Conservation (phyloP, 2,329 filamentous ascomycete genomes). For the Periconia digitata region DNA sequence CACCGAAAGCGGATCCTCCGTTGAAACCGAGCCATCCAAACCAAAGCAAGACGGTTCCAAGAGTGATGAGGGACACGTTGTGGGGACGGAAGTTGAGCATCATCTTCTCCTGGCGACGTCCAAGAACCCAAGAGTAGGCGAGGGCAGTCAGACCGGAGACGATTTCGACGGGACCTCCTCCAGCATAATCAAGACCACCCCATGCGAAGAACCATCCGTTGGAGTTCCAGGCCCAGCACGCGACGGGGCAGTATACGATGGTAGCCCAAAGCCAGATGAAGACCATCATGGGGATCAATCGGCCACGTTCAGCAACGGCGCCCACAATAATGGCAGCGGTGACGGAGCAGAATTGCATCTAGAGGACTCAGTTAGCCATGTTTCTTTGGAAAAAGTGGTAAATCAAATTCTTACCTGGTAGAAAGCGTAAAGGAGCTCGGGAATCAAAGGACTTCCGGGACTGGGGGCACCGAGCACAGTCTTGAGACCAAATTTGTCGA, state of each 20-base stretch:
- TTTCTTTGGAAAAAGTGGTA: background rate
- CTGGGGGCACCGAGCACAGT: conserved; percentile 83
- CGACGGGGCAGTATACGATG: conserved; percentile 93
- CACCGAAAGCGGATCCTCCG: conserved; percentile 90
- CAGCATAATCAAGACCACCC: conserved; percentile 94
- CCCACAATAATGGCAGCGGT: conserved; percentile 91
- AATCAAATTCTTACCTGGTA: conserved; percentile 68
- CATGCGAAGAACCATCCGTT: conserved; percentile 92
- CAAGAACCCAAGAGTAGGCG: conserved; percentile 94
- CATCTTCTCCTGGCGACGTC: conserved; percentile 97
- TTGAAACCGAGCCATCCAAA: conserved; percentile 99
- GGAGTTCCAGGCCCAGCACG: conserved; percentile 94
- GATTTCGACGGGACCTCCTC: conserved; percentile 96
- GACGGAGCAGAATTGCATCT: conserved; percentile 97
- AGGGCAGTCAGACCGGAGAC: conserved; percentile 89
- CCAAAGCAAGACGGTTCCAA: conserved; percentile 94
- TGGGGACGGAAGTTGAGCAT: conserved; percentile 99
- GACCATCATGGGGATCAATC: conserved; percentile 89
- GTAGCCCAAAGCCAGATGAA: conserved; percentile 97
- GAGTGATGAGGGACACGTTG: conserved; percentile 95
- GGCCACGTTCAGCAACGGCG: conserved; percentile 89
- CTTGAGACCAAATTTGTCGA: conserved; percentile 85
- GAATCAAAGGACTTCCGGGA: conserved; percentile 83
- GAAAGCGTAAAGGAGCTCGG: conserved; percentile 89
- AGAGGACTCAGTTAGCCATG: background rate